Conservation (phyloP, 257 asterid species). For the Forsythia suspensa region DNA sequence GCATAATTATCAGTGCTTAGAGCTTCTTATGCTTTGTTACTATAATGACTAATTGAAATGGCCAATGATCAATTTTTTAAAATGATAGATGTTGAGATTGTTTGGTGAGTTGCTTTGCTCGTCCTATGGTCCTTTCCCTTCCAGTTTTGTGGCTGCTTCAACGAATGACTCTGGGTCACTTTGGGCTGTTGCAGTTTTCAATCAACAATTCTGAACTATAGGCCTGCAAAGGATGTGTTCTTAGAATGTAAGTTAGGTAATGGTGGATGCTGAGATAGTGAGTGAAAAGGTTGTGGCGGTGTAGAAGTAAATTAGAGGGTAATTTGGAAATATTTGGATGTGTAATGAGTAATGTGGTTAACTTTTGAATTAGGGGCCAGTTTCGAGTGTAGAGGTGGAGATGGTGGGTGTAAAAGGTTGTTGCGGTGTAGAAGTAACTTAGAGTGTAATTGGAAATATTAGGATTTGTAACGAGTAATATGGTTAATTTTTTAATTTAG, state of each 20-base stretch:
- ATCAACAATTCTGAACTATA: background rate
- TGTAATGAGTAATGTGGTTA: background rate
- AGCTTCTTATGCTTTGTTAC: background rate
- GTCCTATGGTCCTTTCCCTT: background rate
- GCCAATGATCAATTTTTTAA: background rate
- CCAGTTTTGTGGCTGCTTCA: background rate
- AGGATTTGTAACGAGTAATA: background rate
- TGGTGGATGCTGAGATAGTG: background rate
- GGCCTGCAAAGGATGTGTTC: background rate
- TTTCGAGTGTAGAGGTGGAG: background rate
- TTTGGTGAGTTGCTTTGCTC: background rate
- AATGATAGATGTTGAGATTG: background rate
- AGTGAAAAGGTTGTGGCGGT: too few relatives aligned
- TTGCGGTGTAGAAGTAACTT: background rate
- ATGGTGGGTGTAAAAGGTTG: too few relatives aligned
- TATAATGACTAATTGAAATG: background rate
- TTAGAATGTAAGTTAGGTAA: background rate
- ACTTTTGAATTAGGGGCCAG: background rate
- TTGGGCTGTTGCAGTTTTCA: background rate
- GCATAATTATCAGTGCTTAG: background rate
- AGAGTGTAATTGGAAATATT: background rate
- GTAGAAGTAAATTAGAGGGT: background rate
- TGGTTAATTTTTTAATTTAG: background rate
- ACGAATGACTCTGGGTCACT: background rate
- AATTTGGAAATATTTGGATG: background rate